Conservation (phyloP, 1,284 basidiomycete species). For the Mycena sp. region DNA sequence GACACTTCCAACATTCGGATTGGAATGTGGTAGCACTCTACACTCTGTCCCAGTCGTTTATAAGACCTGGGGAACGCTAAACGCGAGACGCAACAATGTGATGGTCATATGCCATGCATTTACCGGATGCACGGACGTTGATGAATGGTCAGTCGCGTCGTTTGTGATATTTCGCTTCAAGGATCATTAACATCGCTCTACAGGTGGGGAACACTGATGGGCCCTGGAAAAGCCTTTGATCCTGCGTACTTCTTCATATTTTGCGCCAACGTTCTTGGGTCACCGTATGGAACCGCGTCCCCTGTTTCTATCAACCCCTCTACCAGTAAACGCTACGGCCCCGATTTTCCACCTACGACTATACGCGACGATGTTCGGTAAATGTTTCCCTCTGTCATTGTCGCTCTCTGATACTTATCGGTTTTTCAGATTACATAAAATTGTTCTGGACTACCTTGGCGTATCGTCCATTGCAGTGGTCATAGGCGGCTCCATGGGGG, state of each 20-base stretch:
- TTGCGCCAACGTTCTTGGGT: conserved; percentile 93
- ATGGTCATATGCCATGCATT: conserved; percentile 98
- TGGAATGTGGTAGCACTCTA: conserved; percentile 84
- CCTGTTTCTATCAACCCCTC: conserved; percentile 86
- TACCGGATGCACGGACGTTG: conserved; percentile 95
- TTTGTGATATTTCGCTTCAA: not conserved
- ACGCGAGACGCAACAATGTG: conserved; percentile 82
- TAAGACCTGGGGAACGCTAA: conserved; percentile 96
- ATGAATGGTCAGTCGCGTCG: conserved; percentile 81
- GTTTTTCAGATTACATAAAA: conserved; percentile 81
- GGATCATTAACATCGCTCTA: not conserved
- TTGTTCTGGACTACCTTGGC: conserved; percentile 84
- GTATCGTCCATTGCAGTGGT: conserved; percentile 82
- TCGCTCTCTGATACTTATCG: not conserved
- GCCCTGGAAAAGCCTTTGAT: conserved; percentile 90
- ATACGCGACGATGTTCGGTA: conserved; percentile 95
- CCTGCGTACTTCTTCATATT: conserved; percentile 91
- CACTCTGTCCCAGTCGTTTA: conserved; percentile 88
- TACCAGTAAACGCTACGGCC: conserved; percentile 84
- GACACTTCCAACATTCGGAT: conserved; percentile 76
- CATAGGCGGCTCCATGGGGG: conserved; percentile 96
- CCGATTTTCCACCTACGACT: conserved; percentile 92
- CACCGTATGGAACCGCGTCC: conserved; percentile 94
- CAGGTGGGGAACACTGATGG: conserved; percentile 98
- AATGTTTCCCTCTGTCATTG: conserved; percentile 38